phyloP scores from a whole-genome alignment of 129 eudicot genomes.

The Centaurea solstitialis region DNA sequence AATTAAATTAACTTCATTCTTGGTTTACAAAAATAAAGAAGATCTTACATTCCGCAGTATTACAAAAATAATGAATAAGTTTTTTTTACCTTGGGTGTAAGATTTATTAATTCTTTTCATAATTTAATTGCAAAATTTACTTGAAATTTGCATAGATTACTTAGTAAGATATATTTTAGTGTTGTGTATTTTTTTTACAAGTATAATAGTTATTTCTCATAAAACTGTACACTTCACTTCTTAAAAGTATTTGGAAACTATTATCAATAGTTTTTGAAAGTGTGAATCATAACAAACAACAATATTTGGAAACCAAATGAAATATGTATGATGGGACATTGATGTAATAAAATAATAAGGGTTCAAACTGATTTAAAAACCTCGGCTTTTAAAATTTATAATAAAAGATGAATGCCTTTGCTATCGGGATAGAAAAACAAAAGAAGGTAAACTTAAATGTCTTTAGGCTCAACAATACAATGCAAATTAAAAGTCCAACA shows the following conservation, averaged over 20 bases:
- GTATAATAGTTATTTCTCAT: not conserved
- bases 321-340: not conserved
- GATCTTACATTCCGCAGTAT: too few relatives aligned
- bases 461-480: too few relatives aligned
- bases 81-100: not conserved
- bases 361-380: not conserved
- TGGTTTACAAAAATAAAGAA: not conserved
- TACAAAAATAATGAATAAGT: not conserved
- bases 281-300: not conserved
- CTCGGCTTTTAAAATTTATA: not conserved
- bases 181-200: not conserved
- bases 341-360: not conserved
- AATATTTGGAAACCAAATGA: not conserved
- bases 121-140: not conserved
- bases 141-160: not conserved
- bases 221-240: not conserved
- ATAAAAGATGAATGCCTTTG: too few relatives aligned
- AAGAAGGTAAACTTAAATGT: too few relatives aligned
- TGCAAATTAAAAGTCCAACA: too few relatives aligned
- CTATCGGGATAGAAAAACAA: too few relatives aligned
- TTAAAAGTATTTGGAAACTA: not conserved
- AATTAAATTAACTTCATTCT: too few relatives aligned
- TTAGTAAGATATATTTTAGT: not conserved
- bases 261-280: not conserved
- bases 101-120: too few relatives aligned